Percentiles rank a stretch among this genome's conserved stretches.
These are phyloP conservation scores for Chalciporus piperatus DNA, from an alignment of 768 basidiomycete genomes.

Conservation along the genomic window DNA sequence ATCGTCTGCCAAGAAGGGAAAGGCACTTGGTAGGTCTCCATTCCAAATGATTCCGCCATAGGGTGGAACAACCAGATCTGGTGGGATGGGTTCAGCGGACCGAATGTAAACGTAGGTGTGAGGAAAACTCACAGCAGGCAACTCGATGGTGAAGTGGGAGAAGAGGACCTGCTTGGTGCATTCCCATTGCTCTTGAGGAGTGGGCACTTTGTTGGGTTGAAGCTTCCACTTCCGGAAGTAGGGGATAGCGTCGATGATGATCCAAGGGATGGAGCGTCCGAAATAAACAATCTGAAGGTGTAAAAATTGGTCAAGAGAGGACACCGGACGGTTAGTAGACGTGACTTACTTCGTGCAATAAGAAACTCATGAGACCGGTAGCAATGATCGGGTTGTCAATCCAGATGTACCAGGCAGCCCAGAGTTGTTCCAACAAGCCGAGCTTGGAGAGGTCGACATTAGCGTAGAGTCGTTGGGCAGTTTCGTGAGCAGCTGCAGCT, in stretches of 20 bases:
- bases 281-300: slow-evolving; percentile 84
- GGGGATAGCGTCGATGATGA: slow-evolving; percentile 90
- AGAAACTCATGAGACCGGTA: slow-evolving; percentile 89
- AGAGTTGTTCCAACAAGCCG: slow-evolving; percentile 71
- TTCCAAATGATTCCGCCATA: slow-evolving; percentile 80
- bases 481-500: slow-evolving; percentile 17
- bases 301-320: background rate
- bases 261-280: slow-evolving; percentile 92
- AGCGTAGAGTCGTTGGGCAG: slow-evolving; percentile 49
- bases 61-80: slow-evolving; percentile 94
- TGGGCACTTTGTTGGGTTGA: slow-evolving; percentile 82
- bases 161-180: slow-evolving; percentile 93
- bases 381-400: slow-evolving; percentile 90
- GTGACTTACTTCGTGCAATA: slow-evolving; percentile 83
- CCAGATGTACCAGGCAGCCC: slow-evolving; percentile 83
- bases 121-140: slow-evolving; percentile 65
- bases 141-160: slow-evolving; percentile 93
- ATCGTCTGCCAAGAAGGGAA: slow-evolving; percentile 74
- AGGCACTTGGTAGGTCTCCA: slow-evolving; percentile 91
- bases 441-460: slow-evolving; percentile 58
- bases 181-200: slow-evolving; percentile 83
- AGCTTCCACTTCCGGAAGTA: slow-evolving; percentile 95
- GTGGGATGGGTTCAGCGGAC: background rate
- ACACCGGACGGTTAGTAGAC: background rate
- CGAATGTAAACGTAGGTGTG: background rate